Percentiles rank a stretch among this genome's conserved stretches.
These are phyloP conservation scores for Solanum virginianum DNA, from an alignment of 257 asterid genomes.

Conservation along the genomic window DNA sequence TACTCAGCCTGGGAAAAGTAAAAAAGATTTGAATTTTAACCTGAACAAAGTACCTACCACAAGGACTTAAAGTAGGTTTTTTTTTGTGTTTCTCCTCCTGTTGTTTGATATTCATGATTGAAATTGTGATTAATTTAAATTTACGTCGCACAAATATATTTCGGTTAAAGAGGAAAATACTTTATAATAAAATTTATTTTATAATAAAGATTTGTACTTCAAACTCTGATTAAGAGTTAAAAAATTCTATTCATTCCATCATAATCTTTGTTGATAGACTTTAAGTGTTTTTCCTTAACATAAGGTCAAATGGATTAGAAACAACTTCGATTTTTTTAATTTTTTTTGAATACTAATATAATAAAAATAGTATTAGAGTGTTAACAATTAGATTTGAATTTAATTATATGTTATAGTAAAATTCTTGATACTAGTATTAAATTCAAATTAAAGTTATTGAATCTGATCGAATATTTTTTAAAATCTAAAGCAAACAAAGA, in stretches of 20 bases:
- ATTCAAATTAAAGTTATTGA: neutral
- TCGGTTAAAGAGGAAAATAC: fast-evolving
- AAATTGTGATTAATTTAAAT: fast-evolving
- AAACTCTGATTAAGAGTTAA: neutral
- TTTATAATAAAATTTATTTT: neutral
- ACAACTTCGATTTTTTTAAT: neutral
- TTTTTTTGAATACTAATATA: no score
- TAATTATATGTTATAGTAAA: neutral
- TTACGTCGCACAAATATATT: fast-evolving
- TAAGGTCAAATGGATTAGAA: neutral
- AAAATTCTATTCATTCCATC: neutral
- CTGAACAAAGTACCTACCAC: neutral
- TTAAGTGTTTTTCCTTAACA: neutral
- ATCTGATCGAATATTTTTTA: neutral
- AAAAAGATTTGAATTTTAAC: neutral
- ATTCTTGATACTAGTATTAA: neutral
- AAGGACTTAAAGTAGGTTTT: neutral
- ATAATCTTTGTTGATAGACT: no score
- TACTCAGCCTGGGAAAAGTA: neutral
- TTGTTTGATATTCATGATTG: neutral
- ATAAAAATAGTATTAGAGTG: no score
- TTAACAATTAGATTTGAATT: neutral
- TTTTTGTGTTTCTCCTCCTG: neutral
- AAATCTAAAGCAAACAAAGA: neutral
- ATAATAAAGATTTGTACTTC: neutral